Evolutionary conservation across 768 basidiomycete species (phyloP).

Genomic region (Coprinopsis sp.): DNA sequence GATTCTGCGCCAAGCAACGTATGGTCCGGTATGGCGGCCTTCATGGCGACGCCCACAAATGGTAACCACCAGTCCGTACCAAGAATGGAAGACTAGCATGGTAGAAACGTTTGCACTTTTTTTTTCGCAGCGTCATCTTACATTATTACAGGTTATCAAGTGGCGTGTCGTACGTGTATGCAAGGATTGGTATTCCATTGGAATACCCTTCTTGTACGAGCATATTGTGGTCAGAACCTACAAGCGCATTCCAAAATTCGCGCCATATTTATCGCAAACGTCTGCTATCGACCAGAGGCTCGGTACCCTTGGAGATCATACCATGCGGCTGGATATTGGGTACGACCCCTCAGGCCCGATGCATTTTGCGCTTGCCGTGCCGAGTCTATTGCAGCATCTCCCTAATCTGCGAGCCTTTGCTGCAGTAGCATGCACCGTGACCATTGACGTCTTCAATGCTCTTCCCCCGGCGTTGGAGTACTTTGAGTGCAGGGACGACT

Average conservation of each 20-base stretch:
- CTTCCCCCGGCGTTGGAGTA: background rate
- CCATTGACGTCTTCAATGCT: background rate
- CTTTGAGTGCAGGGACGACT: background rate
- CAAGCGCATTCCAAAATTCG: background rate
- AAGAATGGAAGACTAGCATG: background rate
- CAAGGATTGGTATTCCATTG: slow-evolving; percentile 20
- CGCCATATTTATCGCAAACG: background rate
- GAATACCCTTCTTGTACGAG: slow-evolving; percentile 22
- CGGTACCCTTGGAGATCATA: background rate
- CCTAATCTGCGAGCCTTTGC: background rate
- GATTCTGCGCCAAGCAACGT: slow-evolving; percentile 8
- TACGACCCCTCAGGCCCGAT: background rate
- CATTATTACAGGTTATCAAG: slow-evolving; percentile 18
- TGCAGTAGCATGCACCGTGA: background rate
- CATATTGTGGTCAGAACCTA: slow-evolving; percentile 13
- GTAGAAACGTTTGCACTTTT: background rate
- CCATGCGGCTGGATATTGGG: background rate
- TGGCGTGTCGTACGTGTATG: slow-evolving; percentile 22
- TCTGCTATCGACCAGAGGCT: background rate
- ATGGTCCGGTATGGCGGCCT: background rate
- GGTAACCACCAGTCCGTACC: background rate
- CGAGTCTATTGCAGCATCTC: background rate
- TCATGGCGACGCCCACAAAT: background rate
- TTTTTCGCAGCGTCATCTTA: background rate
- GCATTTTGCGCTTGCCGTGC: background rate